Evolutionary conservation across 495 filamentous ascomycete species (phyloP).

Genomic region (Amphirosellinia nigrospora): DNA sequence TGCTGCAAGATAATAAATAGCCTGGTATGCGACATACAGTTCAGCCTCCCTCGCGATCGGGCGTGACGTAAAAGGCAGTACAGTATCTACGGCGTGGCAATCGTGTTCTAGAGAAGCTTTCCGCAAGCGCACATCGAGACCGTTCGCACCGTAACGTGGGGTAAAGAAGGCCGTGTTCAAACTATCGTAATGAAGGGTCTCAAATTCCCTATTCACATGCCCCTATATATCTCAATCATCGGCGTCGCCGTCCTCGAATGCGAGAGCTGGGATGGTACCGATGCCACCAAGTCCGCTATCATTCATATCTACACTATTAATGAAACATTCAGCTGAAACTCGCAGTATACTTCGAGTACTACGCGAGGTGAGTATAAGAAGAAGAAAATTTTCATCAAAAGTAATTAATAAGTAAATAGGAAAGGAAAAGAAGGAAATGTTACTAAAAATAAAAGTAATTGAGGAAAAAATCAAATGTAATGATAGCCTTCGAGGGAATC

Average conservation of each 20-base stretch:
- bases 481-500: too few species aligned
- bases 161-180: background rate
- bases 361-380: too few species aligned
- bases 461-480: too few species aligned
- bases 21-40: background rate
- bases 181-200: background rate
- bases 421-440: too few species aligned
- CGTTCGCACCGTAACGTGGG: background rate
- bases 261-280: background rate
- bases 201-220: background rate
- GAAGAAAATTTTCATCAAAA: too few species aligned
- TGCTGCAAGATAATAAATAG: background rate
- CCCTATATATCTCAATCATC: background rate
- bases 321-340: background rate
- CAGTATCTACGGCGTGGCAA: background rate
- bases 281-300: background rate
- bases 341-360: too few species aligned
- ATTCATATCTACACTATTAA: background rate
- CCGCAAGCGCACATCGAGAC: background rate
- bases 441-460: too few species aligned
- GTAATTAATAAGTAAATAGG: too few species aligned
- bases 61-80: background rate
- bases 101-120: background rate
- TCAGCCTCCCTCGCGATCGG: background rate
- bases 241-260: background rate